A percentile compares a stretch with the other conserved stretches of the same genome.
These are phyloP conservation scores for Saccharomyces hybrid DNA, from an alignment of 1,139 yeast genomes.

Conservation along the genomic window DNA sequence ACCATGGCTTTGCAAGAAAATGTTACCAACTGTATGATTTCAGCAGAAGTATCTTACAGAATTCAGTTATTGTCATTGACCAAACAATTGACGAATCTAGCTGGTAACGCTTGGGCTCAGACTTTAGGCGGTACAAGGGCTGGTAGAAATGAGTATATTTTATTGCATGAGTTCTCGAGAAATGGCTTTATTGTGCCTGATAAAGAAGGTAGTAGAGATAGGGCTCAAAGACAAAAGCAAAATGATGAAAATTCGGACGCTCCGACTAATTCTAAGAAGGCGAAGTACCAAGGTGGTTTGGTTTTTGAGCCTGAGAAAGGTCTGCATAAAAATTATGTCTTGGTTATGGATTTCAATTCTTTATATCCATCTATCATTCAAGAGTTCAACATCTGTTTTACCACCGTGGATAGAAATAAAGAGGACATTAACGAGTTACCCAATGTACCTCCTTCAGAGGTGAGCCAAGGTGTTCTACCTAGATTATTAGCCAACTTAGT, in stretches of 20 bases:
- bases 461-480: slow-evolving; percentile 77
- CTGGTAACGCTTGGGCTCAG: slow-evolving; percentile 97
- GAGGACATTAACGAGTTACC: slow-evolving; percentile 66
- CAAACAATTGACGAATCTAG: slow-evolving; percentile 83
- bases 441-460: slow-evolving; percentile 52
- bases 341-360: slow-evolving; percentile 98
- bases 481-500: slow-evolving; percentile 79
- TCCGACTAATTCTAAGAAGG: slow-evolving; percentile 53
- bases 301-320: slow-evolving; percentile 98
- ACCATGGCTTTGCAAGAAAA: slow-evolving; percentile 68
- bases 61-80: slow-evolving; percentile 84
- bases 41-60: slow-evolving; percentile 73
- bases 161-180: slow-evolving; percentile 83
- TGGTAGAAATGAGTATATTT: slow-evolving; percentile 89
- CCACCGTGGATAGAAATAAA: slow-evolving; percentile 75
- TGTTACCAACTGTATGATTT: slow-evolving; percentile 55
- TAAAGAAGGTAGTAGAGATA: slow-evolving; percentile 53
- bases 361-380: slow-evolving; percentile 96
- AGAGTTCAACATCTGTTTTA: slow-evolving; percentile 93
- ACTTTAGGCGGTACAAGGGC: slow-evolving; percentile 94
- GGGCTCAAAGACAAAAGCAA: slow-evolving; percentile 33
- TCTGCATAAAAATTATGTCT: slow-evolving; percentile 74
- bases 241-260: slow-evolving; percentile 37
- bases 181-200: slow-evolving; percentile 86
- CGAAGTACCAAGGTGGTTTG: slow-evolving; percentile 91